Base-by-base conservation (phyloP, 352 stramenopile genomes). In the Phytopythium cucurbitacearum region DNA sequence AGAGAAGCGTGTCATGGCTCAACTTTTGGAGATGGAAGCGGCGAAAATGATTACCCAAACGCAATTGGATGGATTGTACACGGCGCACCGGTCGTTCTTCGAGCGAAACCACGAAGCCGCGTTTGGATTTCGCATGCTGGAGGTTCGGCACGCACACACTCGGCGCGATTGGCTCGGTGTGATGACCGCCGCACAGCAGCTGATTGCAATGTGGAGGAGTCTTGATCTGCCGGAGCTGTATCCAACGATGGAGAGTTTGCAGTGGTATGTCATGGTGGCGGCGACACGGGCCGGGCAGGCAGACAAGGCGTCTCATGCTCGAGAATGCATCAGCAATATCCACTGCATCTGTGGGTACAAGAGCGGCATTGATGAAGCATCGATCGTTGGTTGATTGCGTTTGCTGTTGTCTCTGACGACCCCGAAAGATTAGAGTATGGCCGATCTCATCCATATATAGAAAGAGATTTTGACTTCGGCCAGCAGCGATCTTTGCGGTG, bases 211-310 rank as follows among this genome's bases (percentile, higher is more conserved):
- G 16, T 88, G 77, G 77, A 45, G 7, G 6, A 40, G 21, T 5
- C 65, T 62, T 16, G 51, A 45, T 7, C 61, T 87, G 0, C 76
- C 73, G 0, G 13, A 54, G 0, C 52, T 42, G 35, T 73, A 84
- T 34, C 63, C 76, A 10, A 80, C 60, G 6, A 66, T 67, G 13
- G 72, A 87, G 59, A 84, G 66, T 7, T 47, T 89, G 28, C 53
- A 85, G 49, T 36, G 69, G 28, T 76, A 88, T 41, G 62, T 91
- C 47, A 53, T 64, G 9, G 13, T 61, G 11, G 76, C 81, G 15
- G 72, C 76, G 13, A 67, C 62, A 50, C 32, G 59, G 28, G 44
- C 49, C 63, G 63, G 53, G 7, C 51, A 66, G 46, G 5, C 12
- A 5, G 56, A 59, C 10, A 65, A 53, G 15, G 49, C 64, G 3